Conservation (phyloP, 805 yeast species). For the Cyberlindnera euphorbiae region DNA sequence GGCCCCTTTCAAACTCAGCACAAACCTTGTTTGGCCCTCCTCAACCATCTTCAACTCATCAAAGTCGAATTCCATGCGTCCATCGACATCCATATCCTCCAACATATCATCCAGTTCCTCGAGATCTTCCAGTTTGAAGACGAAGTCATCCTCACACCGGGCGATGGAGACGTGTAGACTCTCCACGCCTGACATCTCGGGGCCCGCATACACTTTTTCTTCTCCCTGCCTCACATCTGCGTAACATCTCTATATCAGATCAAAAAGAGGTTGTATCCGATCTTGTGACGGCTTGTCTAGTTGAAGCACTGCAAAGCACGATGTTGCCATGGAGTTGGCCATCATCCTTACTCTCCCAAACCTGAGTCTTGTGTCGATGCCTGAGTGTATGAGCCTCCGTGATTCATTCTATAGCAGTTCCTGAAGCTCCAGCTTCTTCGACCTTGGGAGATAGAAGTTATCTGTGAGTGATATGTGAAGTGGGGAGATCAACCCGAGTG, state of each 20-base stretch:
- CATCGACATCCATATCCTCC: slow-evolving; percentile 10
- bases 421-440: slow-evolving; percentile 4
- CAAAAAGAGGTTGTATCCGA: slow-evolving; percentile 5
- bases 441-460: slow-evolving; percentile 9
- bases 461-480: slow-evolving; percentile 16
- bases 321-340: slow-evolving; percentile 7
- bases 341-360: slow-evolving; percentile 9
- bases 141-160: background rate
- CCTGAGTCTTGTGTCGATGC: background rate
- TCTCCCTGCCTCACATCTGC: slow-evolving; percentile 1
- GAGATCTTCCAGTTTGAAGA: slow-evolving; percentile 5
- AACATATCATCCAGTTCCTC: slow-evolving; percentile 8
- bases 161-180: slow-evolving; percentile 18
- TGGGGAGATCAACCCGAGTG: slow-evolving; percentile 7
- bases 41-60: slow-evolving; percentile 13
- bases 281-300: slow-evolving; percentile 7
- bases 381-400: too few relatives aligned
- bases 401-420: background rate
- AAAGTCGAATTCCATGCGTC: slow-evolving; percentile 7
- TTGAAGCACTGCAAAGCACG: slow-evolving; percentile 5
- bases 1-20: too few relatives aligned
- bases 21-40: slow-evolving; percentile 5
- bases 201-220: slow-evolving; percentile 3
- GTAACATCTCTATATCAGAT: slow-evolving; percentile 1
- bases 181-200: slow-evolving; percentile 2